A percentile compares a stretch with the other conserved stretches of the same genome.
These are phyloP conservation scores for Hanseniaspora clermontiae DNA, from an alignment of 805 yeast species.

Conservation along the genomic window DNA sequence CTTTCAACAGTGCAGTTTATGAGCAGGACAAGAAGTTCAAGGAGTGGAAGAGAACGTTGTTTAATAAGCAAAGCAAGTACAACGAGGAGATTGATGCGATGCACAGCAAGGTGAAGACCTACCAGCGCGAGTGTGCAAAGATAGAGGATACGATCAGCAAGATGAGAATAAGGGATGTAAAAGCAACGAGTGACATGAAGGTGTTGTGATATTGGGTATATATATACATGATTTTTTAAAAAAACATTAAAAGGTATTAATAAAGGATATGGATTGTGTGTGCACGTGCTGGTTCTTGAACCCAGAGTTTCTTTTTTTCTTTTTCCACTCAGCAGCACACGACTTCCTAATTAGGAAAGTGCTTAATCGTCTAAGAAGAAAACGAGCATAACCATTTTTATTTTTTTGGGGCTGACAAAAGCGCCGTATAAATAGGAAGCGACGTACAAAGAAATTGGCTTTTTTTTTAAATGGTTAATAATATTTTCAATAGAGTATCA, in stretches of 20 bases:
- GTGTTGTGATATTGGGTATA: neutral
- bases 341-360: neutral
- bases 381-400: neutral
- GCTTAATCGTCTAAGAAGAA: neutral
- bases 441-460: too few species aligned
- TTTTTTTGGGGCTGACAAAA: neutral
- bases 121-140: slow-evolving; percentile 28
- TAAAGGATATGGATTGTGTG: too few species aligned
- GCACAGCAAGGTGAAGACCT: slow-evolving; percentile 28
- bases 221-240: too few species aligned
- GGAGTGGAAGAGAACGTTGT: slow-evolving; percentile 48
- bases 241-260: too few species aligned
- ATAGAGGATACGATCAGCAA: slow-evolving; percentile 17
- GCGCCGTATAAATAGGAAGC: neutral
- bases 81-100: slow-evolving; percentile 41
- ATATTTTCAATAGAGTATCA: too few species aligned
- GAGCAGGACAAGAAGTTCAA: slow-evolving; percentile 45
- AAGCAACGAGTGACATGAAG: neutral
- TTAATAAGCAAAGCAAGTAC: slow-evolving; percentile 41
- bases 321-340: neutral
- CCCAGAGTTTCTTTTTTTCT: neutral
- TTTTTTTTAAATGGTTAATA: too few species aligned
- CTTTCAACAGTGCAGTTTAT: slow-evolving; percentile 33
- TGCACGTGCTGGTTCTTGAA: neutral
- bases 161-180: neutral